Conservation (phyloP, 208 protist species). For the Acanthamoeba lenticulata region DNA sequence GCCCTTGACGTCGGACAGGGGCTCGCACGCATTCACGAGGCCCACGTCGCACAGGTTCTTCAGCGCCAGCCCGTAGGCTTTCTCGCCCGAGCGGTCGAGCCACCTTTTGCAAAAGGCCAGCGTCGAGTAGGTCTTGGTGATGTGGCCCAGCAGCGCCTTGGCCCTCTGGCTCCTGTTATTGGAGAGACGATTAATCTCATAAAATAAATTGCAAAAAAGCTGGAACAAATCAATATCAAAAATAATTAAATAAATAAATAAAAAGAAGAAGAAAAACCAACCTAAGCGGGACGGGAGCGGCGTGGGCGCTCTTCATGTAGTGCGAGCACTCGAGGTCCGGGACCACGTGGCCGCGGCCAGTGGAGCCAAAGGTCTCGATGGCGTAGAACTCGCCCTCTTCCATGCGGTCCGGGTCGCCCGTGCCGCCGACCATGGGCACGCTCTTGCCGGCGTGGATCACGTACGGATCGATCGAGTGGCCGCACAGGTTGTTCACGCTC, state of each 20-base stretch:
- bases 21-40: slow-evolving; percentile 92
- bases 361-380: slow-evolving; percentile 99
- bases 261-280: neutral
- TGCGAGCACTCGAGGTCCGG: slow-evolving; percentile 97
- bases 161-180: slow-evolving; percentile 63
- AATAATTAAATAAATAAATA: neutral
- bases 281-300: slow-evolving; percentile 73
- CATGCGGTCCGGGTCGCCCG: slow-evolving; percentile 95
- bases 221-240: neutral
- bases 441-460: slow-evolving; percentile 99
- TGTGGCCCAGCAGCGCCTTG: slow-evolving; percentile 81
- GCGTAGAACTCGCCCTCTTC: slow-evolving; percentile 96
- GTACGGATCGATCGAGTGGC: slow-evolving; percentile 98
- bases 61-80: slow-evolving; percentile 84
- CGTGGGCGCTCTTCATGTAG: slow-evolving; percentile 97
- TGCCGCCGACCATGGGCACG: slow-evolving; percentile 98
- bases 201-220: too few relatives aligned
- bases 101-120: slow-evolving; percentile 98
- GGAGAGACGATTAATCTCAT: neutral
- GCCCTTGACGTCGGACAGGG: slow-evolving; percentile 96
- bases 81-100: slow-evolving; percentile 94
- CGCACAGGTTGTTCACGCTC: slow-evolving; percentile 98
- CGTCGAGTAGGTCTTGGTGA: slow-evolving; percentile 92
- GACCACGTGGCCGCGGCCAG: slow-evolving; percentile 93
- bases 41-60: slow-evolving; percentile 86